Evolutionary conservation across 2,329 filamentous ascomycete species (phyloP), one percentile per base, ranked within the genome.

Genomic region (Chrysosphaeria jannelii): DNA sequence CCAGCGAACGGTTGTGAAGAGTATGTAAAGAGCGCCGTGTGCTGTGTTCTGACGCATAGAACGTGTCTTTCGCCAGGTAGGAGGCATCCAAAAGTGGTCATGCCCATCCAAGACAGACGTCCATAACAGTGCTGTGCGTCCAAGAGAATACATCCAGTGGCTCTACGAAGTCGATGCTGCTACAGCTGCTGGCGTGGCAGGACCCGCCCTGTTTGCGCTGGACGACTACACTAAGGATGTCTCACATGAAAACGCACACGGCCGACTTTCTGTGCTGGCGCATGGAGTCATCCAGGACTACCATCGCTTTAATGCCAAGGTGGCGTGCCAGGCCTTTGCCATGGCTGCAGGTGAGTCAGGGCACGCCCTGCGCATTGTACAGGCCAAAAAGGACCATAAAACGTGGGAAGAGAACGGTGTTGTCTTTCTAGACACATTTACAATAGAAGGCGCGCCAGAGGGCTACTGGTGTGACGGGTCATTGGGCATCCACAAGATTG

Each of bases 401-500:
- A 46, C 49, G n/a, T 70, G 64, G 60, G 40, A 38, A 1, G 36
- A 41, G 3, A 40, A 53, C 17, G 41, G 43, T 17, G 46, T 46
- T 19, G 38, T 47, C 2, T 48, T 44, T 23, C 36, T 70, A 13
- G 42, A 46, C 10, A 42, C 61, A 1, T 46, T 46, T 5, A 42
- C 44, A 0, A 35, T 53, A 6, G 45, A 52, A 18, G 31, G 40
- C 1, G 33, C 35, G 24, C 43, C 45, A 19, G 41, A 43, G 29
- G 57, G 46, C 34, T 55, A 44, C 14, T 72, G 64, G 63, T 45
- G 45, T 6, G 50, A 51, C 11, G 51, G 55, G 27, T 44, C 45
- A 4, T 34, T 49, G 1, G 46, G 55, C 6, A 57, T 63, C 22
- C 42, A 42, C 5, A 45, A 51, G 26, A 38, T 64, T 33, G 54